A percentile compares a stretch with the other conserved stretches of the same genome.
Evolutionary conservation across 139 green algal species (phyloP).

Genomic region (Tetraselmis chui): DNA sequence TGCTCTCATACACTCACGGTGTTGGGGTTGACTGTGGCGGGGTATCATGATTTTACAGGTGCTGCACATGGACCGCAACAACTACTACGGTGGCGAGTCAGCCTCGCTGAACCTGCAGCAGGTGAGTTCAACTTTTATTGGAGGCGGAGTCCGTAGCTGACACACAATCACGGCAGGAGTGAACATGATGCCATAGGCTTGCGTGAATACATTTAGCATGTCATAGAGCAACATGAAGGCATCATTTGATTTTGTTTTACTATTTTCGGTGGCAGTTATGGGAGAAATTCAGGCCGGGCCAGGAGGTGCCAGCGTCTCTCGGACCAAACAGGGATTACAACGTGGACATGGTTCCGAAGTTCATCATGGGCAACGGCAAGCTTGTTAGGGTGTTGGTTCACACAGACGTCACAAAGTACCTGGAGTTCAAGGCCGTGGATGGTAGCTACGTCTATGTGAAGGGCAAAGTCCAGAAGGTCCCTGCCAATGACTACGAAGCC

Average conservation of each 20-base stretch:
- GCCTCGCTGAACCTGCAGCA: conserved; percentile 92
- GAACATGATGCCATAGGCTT: too few relatives aligned
- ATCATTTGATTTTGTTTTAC: too few relatives aligned
- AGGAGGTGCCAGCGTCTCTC: conserved; percentile 52
- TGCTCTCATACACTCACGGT: background rate
- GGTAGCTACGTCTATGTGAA: conserved; percentile 86
- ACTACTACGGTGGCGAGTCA: conserved; percentile 94
- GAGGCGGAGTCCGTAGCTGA: too few relatives aligned
- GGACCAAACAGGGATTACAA: conserved; percentile 93
- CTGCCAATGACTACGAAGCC: conserved; percentile 89
- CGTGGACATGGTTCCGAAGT: conserved; percentile 97
- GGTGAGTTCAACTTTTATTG: too few relatives aligned
- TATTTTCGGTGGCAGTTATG: conserved; percentile 66
- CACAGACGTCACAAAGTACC: conserved; percentile 96
- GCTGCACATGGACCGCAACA: conserved; percentile 97
- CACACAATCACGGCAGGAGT: too few relatives aligned
- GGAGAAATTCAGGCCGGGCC: conserved; percentile 76
- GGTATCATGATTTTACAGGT: conserved; percentile 46
- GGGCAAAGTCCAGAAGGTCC: conserved; percentile 81
- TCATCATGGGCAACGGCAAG: conserved; percentile 96
- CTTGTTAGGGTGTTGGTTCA: conserved; percentile 87
- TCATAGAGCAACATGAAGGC: too few relatives aligned
- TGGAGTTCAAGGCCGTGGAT: conserved; percentile 98
- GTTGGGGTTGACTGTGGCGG: background rate
- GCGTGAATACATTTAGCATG: too few relatives aligned